Evolutionary conservation across 257 asterid genomes (phyloP), one percentile per base, ranked within the genome.

Genomic region (Linaria vulgaris): DNA sequence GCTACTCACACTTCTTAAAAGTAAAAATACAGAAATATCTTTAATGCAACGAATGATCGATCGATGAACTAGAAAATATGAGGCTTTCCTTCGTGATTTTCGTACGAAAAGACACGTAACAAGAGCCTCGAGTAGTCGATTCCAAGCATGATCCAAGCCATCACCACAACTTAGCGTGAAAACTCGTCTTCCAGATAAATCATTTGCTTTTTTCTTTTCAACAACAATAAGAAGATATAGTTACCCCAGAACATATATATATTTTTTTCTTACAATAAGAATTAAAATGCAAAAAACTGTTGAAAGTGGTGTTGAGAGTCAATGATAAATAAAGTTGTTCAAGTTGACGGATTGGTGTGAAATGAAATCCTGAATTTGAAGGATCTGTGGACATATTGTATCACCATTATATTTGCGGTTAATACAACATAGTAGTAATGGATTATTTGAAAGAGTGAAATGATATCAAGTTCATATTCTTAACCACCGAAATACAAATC

Each of bases 1-100:
- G 45, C 12, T 44, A 45, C 48, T 52, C 6, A 62, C 34, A 48
- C 34, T 59, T 16, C 17, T 24, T 56, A n/a, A 16, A 38, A 56
- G 10, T 27, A n/a, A 17, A 24, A 20, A 38, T 20, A 38, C 13
- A 16, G 52, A 17, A 19, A 31, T 8, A 6, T 6, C 19, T 23
- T 30, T 39, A 59, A 55, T 53, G 46, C 34, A n/a, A 68, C 30
- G 12, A 62, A 24, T 9, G 38, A 22, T 19, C 4, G 31, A 20
- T 44, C 38, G 50, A 2, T 68, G 5, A 61, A 88, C 87, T 88
- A 84, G 62, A 24, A 62, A 61, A 86, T 86, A 81, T 85, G 95
- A 77, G 89, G 95, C 69, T 82, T 82, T 74, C 96, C 95, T 76
- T 84, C 86, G 70, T 84, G 94, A 70, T 89, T 86, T 70, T 86